Conservation (phyloP, 2,329 filamentous ascomycete species). For the Fusarium duplospermum region DNA sequence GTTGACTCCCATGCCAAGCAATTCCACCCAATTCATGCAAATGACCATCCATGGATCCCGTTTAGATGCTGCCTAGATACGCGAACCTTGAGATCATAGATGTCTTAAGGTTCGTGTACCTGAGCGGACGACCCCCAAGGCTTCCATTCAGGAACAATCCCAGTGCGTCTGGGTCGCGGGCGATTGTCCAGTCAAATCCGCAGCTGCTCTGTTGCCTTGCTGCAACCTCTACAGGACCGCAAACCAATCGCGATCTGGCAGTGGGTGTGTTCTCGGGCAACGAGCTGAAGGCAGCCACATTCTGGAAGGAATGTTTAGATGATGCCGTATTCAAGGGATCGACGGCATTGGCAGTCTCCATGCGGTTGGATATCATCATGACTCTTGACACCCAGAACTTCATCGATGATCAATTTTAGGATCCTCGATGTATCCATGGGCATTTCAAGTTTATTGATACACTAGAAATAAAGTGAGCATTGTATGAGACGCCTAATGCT, state of each 20-base stretch:
- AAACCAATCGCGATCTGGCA: background rate
- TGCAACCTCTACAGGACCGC: background rate
- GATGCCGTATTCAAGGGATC: background rate
- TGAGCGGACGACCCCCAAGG: background rate
- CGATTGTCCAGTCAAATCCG: background rate
- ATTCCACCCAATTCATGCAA: background rate
- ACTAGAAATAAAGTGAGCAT: background rate
- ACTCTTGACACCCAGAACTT: background rate
- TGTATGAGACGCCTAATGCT: background rate
- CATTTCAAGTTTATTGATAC: background rate
- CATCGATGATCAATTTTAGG: background rate
- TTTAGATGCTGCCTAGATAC: constrained; percentile 12
- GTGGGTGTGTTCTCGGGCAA: background rate
- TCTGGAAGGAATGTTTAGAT: background rate
- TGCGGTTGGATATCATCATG: background rate
- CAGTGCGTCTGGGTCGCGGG: background rate
- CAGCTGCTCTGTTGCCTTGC: background rate
- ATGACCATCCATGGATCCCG: background rate
- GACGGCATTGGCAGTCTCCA: background rate
- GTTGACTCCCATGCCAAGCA: background rate
- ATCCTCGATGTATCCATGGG: background rate
- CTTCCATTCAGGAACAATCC: background rate
- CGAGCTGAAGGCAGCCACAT: background rate
- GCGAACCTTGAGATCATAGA: background rate
- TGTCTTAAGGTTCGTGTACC: background rate